phyloP scores from a whole-genome alignment of 2,329 filamentous ascomycete species.

The Teratosphaeria zuluensis region DNA sequence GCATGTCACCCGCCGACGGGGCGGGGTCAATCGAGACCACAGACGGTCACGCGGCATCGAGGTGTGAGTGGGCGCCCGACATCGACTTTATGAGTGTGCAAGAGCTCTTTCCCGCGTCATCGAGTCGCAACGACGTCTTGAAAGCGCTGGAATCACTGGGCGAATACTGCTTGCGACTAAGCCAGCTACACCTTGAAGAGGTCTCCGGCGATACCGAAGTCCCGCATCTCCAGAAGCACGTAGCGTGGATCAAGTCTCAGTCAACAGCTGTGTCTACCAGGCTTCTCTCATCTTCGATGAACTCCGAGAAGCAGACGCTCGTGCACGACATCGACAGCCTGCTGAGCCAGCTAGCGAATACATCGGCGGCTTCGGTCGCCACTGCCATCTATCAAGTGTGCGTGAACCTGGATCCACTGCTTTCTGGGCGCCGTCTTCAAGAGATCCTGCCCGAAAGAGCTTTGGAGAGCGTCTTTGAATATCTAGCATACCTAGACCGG shows the following conservation, averaged over 20 bases:
- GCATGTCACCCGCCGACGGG: neutral
- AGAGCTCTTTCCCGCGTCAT: neutral
- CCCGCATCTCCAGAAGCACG: neutral
- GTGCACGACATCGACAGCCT: neutral
- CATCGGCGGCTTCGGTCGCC: neutral
- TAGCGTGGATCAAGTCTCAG: neutral
- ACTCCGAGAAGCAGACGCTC: neutral
- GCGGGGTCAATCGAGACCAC: neutral
- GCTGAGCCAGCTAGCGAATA: neutral
- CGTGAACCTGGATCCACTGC: neutral
- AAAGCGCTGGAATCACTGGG: neutral
- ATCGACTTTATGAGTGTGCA: neutral
- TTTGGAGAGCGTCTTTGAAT: neutral
- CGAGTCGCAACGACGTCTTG: neutral
- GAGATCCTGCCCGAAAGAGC: neutral
- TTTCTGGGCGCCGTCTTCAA: neutral
- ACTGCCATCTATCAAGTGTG: neutral
- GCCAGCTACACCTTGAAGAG: neutral
- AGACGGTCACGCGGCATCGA: neutral
- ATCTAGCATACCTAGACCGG: conserved; percentile 5
- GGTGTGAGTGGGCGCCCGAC: neutral
- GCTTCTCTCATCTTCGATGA: neutral
- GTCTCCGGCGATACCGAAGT: neutral
- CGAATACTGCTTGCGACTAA: neutral
- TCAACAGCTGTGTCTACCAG: neutral